phyloP scores from a whole-genome alignment of 2,329 filamentous ascomycete genomes.

The Neurospora sp. region DNA sequence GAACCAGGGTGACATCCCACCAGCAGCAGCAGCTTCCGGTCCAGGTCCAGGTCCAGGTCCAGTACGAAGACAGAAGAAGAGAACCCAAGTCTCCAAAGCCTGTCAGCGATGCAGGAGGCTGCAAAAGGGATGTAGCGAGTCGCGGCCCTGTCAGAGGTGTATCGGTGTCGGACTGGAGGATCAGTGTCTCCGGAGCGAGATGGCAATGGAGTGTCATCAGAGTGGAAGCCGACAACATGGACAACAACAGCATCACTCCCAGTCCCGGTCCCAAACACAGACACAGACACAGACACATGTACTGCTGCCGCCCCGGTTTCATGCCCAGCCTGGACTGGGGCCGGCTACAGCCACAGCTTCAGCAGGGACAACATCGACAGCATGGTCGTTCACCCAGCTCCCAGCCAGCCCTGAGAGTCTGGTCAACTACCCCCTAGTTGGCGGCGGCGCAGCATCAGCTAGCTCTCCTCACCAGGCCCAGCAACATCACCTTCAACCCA shows the following conservation, averaged over 20 bases:
- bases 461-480: not conserved
- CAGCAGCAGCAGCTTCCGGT: not conserved
- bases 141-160: constrained; percentile 33
- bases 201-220: not conserved
- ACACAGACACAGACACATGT: not conserved
- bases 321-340: not conserved
- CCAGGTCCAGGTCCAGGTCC: not conserved
- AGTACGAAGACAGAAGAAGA: constrained; percentile 18
- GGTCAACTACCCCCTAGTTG: not conserved
- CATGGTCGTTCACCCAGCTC: constrained; percentile 12
- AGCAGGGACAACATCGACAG: not conserved
- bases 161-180: constrained; percentile 30
- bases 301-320: not conserved
- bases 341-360: not conserved
- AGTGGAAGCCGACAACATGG: not conserved
- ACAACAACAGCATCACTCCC: not conserved
- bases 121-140: constrained; percentile 34
- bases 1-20: not conserved
- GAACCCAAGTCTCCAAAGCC: constrained; percentile 32
- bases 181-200: constrained; percentile 21
- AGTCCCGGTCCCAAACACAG: not conserved
- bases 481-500: not conserved
- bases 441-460: not conserved
- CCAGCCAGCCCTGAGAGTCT: constrained; percentile 10
- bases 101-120: constrained; percentile 33